Evolutionary conservation across 2,329 filamentous ascomycete genomes (phyloP).

Genomic region (Stachybotrys chlorohalonatus): DNA sequence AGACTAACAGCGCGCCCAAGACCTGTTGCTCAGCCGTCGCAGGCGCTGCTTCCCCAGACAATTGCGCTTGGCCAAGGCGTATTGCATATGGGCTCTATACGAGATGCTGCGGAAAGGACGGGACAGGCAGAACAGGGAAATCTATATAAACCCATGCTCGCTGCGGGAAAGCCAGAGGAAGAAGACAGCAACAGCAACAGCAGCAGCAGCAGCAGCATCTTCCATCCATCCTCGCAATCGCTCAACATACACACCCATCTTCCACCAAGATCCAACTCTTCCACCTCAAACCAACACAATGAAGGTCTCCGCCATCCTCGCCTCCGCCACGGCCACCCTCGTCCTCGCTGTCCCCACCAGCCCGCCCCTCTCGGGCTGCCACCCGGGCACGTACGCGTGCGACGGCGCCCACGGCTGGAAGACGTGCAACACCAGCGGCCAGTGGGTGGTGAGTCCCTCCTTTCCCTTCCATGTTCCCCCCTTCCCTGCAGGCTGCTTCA

Average conservation of each 20-base stretch:
- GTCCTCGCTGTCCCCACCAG: conserved; percentile 7
- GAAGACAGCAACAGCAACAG: too few species aligned
- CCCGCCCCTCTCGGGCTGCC: conserved; percentile 12
- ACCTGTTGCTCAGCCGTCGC: too few species aligned
- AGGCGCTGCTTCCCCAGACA: too few species aligned
- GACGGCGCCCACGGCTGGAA: conserved; percentile 18
- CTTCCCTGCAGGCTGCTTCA: not conserved
- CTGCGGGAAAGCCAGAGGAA: too few species aligned
- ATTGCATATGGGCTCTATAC: too few species aligned
- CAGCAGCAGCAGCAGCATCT: too few species aligned
- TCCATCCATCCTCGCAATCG: not conserved
- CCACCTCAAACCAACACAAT: conserved; percentile 12
- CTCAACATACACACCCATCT: not conserved
- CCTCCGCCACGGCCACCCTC: conserved; percentile 12
- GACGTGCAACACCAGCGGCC: conserved; percentile 18
- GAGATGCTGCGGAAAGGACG: too few species aligned
- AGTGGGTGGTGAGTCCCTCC: conserved; percentile 22
- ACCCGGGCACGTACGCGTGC: conserved; percentile 26
- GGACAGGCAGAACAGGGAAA: too few species aligned
- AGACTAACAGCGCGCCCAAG: too few species aligned
- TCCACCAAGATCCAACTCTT: conserved; percentile 5
- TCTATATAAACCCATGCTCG: too few species aligned
- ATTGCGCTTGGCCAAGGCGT: too few species aligned
- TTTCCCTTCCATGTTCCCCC: not conserved
- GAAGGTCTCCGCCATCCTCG: conserved; percentile 17